These are phyloP conservation scores for Trichoderma endophyticum DNA, from an alignment of 2,329 filamentous ascomycete genomes.

Conservation along the genomic window DNA sequence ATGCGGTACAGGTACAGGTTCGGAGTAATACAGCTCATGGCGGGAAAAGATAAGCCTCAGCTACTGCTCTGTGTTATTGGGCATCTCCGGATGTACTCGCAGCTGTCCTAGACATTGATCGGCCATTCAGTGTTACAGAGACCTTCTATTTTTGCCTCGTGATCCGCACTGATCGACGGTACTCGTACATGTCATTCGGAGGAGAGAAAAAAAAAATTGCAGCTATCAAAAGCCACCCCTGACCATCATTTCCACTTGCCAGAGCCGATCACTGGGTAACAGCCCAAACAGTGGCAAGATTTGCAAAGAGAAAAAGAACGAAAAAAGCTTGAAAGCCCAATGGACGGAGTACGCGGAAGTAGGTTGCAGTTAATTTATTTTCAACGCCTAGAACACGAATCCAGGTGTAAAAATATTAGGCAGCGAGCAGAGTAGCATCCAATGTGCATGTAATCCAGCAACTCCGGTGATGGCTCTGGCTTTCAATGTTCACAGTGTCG, in stretches of 20 bases:
- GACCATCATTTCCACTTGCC: slow-evolving; percentile 14
- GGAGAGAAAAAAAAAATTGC: neutral
- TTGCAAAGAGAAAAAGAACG: neutral
- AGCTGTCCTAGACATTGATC: neutral
- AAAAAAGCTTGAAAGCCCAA: neutral
- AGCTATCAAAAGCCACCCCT: slow-evolving; percentile 1
- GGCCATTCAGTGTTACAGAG: slow-evolving; percentile 1
- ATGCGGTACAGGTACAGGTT: neutral
- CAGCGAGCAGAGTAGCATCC: neutral
- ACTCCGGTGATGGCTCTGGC: neutral
- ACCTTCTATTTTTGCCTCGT: slow-evolving; percentile 13
- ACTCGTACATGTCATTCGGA: neutral
- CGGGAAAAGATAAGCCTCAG: neutral
- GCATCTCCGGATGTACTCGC: neutral
- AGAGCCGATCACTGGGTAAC: slow-evolving; percentile 9
- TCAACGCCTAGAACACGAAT: neutral
- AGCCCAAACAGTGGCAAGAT: neutral
- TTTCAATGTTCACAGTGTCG: neutral
- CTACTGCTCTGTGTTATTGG: neutral
- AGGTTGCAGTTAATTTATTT: neutral
- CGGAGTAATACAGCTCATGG: neutral
- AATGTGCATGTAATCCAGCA: neutral
- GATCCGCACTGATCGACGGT: slow-evolving; percentile 11
- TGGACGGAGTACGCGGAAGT: neutral
- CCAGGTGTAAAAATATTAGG: neutral